Conservation (phyloP, 2,329 filamentous ascomycete genomes). For the Cercospora zeae-maydis region DNA sequence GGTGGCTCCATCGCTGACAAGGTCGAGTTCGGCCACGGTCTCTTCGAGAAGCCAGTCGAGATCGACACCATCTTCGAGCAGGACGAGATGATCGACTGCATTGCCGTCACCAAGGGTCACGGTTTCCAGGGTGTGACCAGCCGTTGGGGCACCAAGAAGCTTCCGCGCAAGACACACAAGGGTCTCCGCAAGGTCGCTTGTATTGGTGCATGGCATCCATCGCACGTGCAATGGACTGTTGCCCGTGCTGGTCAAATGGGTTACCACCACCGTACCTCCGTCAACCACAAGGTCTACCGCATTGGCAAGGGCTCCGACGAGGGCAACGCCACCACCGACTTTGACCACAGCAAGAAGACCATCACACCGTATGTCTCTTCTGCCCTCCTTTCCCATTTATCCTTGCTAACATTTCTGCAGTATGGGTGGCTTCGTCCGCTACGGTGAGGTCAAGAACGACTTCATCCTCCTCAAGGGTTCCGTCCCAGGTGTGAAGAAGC, state of each 20-base stretch:
- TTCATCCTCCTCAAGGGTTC: slow-evolving; percentile 97
- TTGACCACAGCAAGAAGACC: slow-evolving; percentile 97
- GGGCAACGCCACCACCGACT: slow-evolving; percentile 88
- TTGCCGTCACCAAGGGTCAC: slow-evolving; percentile 99
- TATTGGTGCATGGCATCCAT: slow-evolving; percentile 99
- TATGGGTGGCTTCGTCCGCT: slow-evolving; percentile 98
- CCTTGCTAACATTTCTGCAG: slow-evolving; percentile 51
- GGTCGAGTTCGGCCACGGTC: slow-evolving; percentile 88
- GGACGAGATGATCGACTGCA: slow-evolving; percentile 99
- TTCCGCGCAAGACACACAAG: slow-evolving; percentile 99
- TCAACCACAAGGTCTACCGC: slow-evolving; percentile 99
- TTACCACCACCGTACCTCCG: slow-evolving; percentile 99
- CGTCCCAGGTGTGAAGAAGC: slow-evolving; percentile 98
- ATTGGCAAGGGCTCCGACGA: slow-evolving; percentile 90
- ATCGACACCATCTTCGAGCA: slow-evolving; percentile 96
- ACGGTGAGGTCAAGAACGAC: slow-evolving; percentile 99
- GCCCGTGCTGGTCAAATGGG: slow-evolving; percentile 99
- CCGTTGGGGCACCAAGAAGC: slow-evolving; percentile 99
- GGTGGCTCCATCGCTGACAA: slow-evolving; percentile 94
- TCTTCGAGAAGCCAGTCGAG: slow-evolving; percentile 98
- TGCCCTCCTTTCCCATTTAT: neutral
- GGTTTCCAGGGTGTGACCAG: slow-evolving; percentile 95
- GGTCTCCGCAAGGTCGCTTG: slow-evolving; percentile 99
- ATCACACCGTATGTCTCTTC: slow-evolving; percentile 87
- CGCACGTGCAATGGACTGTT: slow-evolving; percentile 99